Evolutionary conservation across 306 rosid genomes (phyloP), one percentile per base, ranked within the genome.

Genomic region (Vigna mungo): DNA sequence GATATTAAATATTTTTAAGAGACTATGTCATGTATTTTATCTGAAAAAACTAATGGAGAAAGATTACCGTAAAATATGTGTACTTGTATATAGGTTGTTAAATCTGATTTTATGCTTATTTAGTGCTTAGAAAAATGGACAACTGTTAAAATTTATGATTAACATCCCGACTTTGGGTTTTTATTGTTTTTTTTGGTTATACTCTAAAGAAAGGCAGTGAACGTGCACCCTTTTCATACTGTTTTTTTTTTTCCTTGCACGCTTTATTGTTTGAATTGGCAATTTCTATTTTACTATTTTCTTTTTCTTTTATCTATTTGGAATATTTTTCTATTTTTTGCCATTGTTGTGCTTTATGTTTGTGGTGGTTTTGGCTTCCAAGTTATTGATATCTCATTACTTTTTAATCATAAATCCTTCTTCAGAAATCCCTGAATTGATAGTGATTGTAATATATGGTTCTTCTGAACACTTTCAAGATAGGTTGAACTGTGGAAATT

Each of bases 311-410:
- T 68, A 7, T 39, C 21, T 49, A 37, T 23, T 62, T 54, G 16
- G 32, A 9, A 9, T 25, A 15, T 60, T 16, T 32, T 30, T 55
- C 41, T 48, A 32, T 74, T 25, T 18, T 48, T 49, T 59, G 55
- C n/a, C 56, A 58, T 59, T 49, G 9, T 72, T 72, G 20, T 68
- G 34, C 73, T 55, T 49, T 55, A 30, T 72, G 47, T 49, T 70
- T 67, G 54, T 69, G 49, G 78, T 48, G 56, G 18, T 30, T 30
- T 3, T 30, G 34, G 34, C 34, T n/a, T 18, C n/a, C 32, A 10
- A 20, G 34, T 78, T 79, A 67, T 68, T 43, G 18, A 46, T 62
- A 17, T 51, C 36, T 51, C 25, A 51, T 47, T 62, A 12, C 63
- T 51, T 78, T 44, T 20, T 17, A 37, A 36, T 65, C 34, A 39